Evolutionary conservation across 2,329 filamentous ascomycete genomes (phyloP).

Genomic region (Helminthosporium solani): DNA sequence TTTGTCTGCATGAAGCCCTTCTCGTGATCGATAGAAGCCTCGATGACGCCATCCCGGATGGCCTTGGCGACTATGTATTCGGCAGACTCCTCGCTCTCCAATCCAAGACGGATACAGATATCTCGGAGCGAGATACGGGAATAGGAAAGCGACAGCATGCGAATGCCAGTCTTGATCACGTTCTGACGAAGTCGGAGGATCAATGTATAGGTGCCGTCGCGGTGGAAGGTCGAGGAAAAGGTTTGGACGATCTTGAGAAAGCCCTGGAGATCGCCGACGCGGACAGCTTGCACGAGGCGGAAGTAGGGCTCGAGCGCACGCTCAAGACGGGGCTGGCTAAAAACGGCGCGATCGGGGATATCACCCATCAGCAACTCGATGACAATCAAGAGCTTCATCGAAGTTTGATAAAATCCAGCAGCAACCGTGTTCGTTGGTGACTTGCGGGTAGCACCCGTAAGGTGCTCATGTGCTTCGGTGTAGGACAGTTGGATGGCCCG

Average conservation of each 20-base stretch:
- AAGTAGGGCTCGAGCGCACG: constrained; percentile 89
- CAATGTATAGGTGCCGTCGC: constrained; percentile 91
- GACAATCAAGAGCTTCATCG: constrained; percentile 92
- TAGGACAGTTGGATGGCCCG: constrained; percentile 95
- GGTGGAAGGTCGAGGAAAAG: constrained; percentile 81
- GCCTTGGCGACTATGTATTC: constrained; percentile 99
- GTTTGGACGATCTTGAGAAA: constrained; percentile 85
- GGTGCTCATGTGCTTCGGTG: constrained; percentile 92
- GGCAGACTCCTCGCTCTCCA: constrained; percentile 94
- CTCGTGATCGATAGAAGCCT: constrained; percentile 91
- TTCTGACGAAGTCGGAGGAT: constrained; percentile 95
- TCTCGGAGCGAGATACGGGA: constrained; percentile 95
- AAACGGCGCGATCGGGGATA: constrained; percentile 91
- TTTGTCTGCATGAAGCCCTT: constrained; percentile 98
- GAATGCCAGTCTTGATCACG: constrained; percentile 98
- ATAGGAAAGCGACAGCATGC: constrained; percentile 98
- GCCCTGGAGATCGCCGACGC: constrained; percentile 91
- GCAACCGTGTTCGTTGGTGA: constrained; percentile 87
- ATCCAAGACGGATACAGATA: constrained; percentile 90
- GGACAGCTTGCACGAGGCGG: constrained; percentile 88
- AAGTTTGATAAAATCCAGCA: constrained; percentile 91
- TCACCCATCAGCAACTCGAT: constrained; percentile 98
- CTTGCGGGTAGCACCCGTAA: constrained; percentile 91
- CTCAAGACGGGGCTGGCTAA: constrained; percentile 86
- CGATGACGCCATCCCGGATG: constrained; percentile 94